phyloP scores from a whole-genome alignment of 1,284 basidiomycete species.

The Rhodotorula mucilaginosa region DNA sequence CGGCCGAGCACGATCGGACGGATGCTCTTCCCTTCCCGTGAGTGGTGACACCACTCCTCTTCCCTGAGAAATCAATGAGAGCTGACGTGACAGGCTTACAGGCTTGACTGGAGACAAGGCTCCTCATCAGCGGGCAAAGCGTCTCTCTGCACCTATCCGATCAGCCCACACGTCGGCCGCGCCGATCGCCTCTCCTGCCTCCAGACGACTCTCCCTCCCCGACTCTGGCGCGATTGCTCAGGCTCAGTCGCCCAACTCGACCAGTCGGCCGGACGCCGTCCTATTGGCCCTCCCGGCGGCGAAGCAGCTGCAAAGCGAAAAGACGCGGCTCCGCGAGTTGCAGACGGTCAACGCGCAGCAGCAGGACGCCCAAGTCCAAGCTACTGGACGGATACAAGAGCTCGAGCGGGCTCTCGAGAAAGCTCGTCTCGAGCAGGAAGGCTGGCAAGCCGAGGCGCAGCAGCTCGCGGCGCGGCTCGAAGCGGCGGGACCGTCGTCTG shows the following conservation, averaged over 20 bases:
- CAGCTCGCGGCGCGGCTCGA: conserved; percentile 22
- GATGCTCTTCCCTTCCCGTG: conserved; percentile 8
- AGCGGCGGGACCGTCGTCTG: neutral
- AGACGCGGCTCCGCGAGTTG: conserved; percentile 19
- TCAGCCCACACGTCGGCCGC: no score
- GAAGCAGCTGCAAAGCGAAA: conserved; percentile 29
- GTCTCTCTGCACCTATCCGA: no score
- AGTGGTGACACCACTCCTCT: neutral
- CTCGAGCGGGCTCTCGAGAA: conserved; percentile 16
- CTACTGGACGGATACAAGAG: conserved; percentile 5
- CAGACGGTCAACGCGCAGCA: conserved; percentile 1
- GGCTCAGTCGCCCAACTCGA: neutral
- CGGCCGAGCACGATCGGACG: conserved; percentile 12
- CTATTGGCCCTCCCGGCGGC: conserved; percentile 30
- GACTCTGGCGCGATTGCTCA: no score
- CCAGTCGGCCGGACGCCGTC: neutral
- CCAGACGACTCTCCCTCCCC: no score
- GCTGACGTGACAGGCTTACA: no score
- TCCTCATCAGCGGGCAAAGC: no score
- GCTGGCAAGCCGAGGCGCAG: conserved; percentile 39
- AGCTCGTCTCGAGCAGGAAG: conserved; percentile 25
- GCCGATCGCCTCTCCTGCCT: no score
- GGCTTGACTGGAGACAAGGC: no score
- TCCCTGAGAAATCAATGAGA: neutral
- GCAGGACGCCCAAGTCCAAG: conserved; percentile 4